A percentile compares a stretch with the other conserved stretches of the same genome.
phyloP scores from a whole-genome alignment of 306 rosid genomes.

The Vigna hirtella region DNA sequence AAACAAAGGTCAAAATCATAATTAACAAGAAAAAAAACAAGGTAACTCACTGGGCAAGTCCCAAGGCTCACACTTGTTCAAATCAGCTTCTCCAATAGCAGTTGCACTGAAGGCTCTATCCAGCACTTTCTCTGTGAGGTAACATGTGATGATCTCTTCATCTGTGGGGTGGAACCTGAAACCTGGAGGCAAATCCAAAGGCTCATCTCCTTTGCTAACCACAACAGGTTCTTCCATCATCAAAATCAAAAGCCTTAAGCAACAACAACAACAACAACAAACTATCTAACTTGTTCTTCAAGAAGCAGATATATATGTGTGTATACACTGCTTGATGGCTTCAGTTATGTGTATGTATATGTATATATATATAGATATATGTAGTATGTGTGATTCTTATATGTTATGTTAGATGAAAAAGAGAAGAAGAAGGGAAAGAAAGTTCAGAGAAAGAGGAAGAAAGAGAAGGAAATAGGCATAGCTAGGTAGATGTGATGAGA shows the following conservation, averaged over 20 bases:
- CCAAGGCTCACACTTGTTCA: slow-evolving; percentile 93
- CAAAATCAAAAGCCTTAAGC: background rate
- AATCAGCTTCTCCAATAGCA: slow-evolving; percentile 87
- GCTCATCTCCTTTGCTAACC: slow-evolving; percentile 49
- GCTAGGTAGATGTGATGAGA: slow-evolving; percentile 3
- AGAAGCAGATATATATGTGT: background rate
- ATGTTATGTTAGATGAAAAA: background rate
- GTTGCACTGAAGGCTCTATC: slow-evolving; percentile 63
- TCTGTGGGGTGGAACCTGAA: slow-evolving; percentile 92
- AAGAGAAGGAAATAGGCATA: background rate
- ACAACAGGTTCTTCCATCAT: slow-evolving; percentile 54
- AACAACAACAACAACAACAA: background rate
- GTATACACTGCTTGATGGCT: background rate
- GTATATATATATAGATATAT: no score
- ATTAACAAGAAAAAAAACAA: background rate
- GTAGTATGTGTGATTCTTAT: background rate
- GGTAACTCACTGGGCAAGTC: slow-evolving; percentile 72
- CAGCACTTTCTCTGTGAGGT: slow-evolving; percentile 66
- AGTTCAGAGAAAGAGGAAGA: background rate
- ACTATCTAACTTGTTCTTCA: slow-evolving; percentile 8
- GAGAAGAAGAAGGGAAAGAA: background rate
- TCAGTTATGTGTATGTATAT: background rate
- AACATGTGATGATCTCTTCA: slow-evolving; percentile 75
- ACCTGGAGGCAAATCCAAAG: slow-evolving; percentile 83
- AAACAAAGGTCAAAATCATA: background rate